Percentiles rank a stretch among this genome's conserved stretches.
These are phyloP conservation scores for Fusarium equiseti DNA, from an alignment of 2,329 filamentous ascomycete species.

Conservation along the genomic window DNA sequence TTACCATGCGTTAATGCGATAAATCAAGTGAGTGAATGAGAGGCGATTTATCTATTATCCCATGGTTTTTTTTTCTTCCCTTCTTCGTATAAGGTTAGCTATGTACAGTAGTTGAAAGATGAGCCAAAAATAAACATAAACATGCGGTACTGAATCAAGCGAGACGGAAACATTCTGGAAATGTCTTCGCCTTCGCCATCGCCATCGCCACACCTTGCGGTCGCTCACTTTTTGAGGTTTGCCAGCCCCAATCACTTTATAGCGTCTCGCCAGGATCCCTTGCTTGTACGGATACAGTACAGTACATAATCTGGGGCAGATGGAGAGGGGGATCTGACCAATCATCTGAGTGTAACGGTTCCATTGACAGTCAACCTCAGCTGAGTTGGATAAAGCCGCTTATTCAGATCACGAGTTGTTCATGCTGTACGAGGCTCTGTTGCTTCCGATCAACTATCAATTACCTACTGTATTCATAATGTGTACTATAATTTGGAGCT, in stretches of 20 bases:
- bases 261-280: slow-evolving; percentile 21
- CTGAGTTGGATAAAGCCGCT: slow-evolving; percentile 8
- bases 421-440: background rate
- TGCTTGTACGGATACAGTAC: background rate
- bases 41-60: background rate
- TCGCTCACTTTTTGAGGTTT: slow-evolving; percentile 5
- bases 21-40: background rate
- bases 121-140: slow-evolving; percentile 36
- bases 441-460: background rate
- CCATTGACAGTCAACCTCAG: slow-evolving; percentile 10
- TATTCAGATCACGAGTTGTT: background rate
- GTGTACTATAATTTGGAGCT: background rate
- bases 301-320: slow-evolving; percentile 5
- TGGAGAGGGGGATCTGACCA: slow-evolving; percentile 9
- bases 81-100: slow-evolving; percentile 7
- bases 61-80: background rate
- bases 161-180: background rate
- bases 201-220: slow-evolving; percentile 38
- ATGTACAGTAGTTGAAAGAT: background rate
- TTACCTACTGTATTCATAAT: background rate
- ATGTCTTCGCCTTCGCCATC: slow-evolving; percentile 40
- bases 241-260: slow-evolving; percentile 26
- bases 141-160: background rate
- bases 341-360: background rate
- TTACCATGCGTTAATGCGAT: background rate